These are phyloP conservation scores for Beverwykella pulmonaria DNA, from an alignment of 495 filamentous ascomycete species.

Conservation along the genomic window DNA sequence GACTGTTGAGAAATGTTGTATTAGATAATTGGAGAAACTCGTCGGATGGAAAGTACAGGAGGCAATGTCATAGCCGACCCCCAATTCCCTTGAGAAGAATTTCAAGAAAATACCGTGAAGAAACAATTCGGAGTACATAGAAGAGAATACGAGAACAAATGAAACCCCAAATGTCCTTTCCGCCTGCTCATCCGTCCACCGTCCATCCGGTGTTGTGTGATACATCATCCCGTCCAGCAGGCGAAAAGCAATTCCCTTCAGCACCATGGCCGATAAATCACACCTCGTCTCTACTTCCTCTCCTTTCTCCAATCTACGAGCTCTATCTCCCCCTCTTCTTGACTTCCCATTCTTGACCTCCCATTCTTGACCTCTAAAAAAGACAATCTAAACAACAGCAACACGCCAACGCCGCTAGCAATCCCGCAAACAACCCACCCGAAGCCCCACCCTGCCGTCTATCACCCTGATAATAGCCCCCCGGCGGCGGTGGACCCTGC, in stretches of 20 bases:
- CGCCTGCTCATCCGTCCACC: too few relatives aligned
- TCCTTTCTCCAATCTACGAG: not conserved
- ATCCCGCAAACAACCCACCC: conserved; percentile 52
- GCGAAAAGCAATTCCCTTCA: not conserved
- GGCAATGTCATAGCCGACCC: too few relatives aligned
- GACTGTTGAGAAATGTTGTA: too few relatives aligned
- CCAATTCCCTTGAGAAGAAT: too few relatives aligned
- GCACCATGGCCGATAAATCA: not conserved
- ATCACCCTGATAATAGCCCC: conserved; percentile 50
- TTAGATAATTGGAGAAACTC: too few relatives aligned
- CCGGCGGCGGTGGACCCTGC: conserved; percentile 37
- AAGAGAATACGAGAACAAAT: too few relatives aligned
- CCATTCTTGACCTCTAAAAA: conserved; percentile 43
- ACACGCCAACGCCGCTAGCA: conserved; percentile 55
- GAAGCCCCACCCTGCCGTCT: conserved; percentile 39
- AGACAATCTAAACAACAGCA: conserved; percentile 61
- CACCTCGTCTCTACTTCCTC: too few relatives aligned
- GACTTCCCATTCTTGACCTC: not conserved
- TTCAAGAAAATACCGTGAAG: too few relatives aligned
- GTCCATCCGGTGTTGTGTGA: not conserved
- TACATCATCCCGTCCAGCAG: conserved; percentile 1
- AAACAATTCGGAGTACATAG: too few relatives aligned
- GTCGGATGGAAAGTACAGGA: too few relatives aligned
- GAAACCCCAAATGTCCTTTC: too few relatives aligned
- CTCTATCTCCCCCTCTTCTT: not conserved